Conservation (phyloP, 2,329 filamentous ascomycete species). For the Ramularia collo-cygni region DNA sequence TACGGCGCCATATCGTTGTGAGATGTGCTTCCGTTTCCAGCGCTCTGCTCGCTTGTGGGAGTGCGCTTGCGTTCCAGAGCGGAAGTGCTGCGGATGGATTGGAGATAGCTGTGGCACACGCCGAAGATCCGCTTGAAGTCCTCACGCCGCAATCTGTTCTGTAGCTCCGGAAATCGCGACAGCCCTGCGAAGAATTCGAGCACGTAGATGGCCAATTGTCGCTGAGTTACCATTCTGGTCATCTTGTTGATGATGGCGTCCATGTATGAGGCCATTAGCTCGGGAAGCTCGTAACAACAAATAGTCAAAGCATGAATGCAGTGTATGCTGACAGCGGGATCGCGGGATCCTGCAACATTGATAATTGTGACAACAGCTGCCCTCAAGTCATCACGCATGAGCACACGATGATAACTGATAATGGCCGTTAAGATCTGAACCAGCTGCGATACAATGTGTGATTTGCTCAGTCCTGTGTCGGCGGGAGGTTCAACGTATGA, state of each 20-base stretch:
- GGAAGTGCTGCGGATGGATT: slow-evolving; percentile 62
- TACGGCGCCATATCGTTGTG: slow-evolving; percentile 48
- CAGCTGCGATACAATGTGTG: slow-evolving; percentile 81
- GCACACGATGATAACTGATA: slow-evolving; percentile 81
- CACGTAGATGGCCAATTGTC: slow-evolving; percentile 86
- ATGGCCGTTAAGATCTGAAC: slow-evolving; percentile 83
- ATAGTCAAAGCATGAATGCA: slow-evolving; percentile 94
- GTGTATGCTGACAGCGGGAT: slow-evolving; percentile 66
- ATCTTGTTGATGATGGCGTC: slow-evolving; percentile 86
- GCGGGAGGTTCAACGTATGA: slow-evolving; percentile 74
- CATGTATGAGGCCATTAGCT: slow-evolving; percentile 77
- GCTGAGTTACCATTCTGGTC: slow-evolving; percentile 91
- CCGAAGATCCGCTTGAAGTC: slow-evolving; percentile 93
- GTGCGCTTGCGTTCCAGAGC: slow-evolving; percentile 20
- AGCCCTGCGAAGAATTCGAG: slow-evolving; percentile 90
- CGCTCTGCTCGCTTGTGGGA: slow-evolving; percentile 22
- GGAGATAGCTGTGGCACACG: slow-evolving; percentile 88
- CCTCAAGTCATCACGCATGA: slow-evolving; percentile 78
- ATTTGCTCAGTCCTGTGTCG: slow-evolving; percentile 72
- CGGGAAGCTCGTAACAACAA: slow-evolving; percentile 88
- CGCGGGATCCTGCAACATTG: slow-evolving; percentile 56
- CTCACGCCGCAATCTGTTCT: slow-evolving; percentile 52
- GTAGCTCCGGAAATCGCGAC: slow-evolving; percentile 66
- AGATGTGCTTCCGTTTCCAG: slow-evolving; percentile 17
- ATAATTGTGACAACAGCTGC: slow-evolving; percentile 78